Evolutionary conservation across 805 yeast genomes (phyloP), one percentile per base, ranked within the genome.

Genomic region (Metschnikowia baotianmanensis): DNA sequence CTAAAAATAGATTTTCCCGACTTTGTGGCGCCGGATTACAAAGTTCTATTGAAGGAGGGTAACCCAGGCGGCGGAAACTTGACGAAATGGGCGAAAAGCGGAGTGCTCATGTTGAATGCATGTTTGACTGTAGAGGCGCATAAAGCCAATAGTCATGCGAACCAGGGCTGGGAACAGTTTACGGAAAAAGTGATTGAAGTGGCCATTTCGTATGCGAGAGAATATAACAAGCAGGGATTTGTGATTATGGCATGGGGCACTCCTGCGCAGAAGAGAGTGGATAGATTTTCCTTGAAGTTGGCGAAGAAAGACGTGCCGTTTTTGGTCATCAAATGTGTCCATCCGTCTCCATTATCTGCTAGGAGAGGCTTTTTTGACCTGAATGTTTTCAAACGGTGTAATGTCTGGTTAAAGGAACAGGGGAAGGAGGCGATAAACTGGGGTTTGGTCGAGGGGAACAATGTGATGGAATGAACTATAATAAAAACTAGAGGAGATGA

Each of bases 281-380:
- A 70, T 19, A 65, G 63, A 36, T 60, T 65, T 38, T 37, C 47
- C 4, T 22, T 31, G 1, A 52, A 34, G 48, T 51, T 49, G 46
- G 63, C 48, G 52, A 57, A 28, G 33, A 54, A 41, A 20, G 61
- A 36, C 54, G 40, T 61, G 3, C 60, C 67, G 27, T 72, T 80
- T 42, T 53, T 74, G 30, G 77, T 86, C 0, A 63, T 93, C 20
- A 76, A 74, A 46, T 72, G 88, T 0, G 97, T 89, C 0, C 99
- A 93, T 62, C 99, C 99, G 1, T 85, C 95, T 20, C 99, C 99
- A 1, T 65, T 93, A 36, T 85, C 96, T 47, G 99, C 99, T 0
- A 73, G 83, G 15, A 67, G 95, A 31, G 96, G 76, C 1, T 93
- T 85, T 61, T 90, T 91, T 52, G 81, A 81, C 2, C 80, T 84